Base-by-base conservation (phyloP, 2,329 filamentous ascomycete genomes). In the Zasmidium citrigriseum region DNA sequence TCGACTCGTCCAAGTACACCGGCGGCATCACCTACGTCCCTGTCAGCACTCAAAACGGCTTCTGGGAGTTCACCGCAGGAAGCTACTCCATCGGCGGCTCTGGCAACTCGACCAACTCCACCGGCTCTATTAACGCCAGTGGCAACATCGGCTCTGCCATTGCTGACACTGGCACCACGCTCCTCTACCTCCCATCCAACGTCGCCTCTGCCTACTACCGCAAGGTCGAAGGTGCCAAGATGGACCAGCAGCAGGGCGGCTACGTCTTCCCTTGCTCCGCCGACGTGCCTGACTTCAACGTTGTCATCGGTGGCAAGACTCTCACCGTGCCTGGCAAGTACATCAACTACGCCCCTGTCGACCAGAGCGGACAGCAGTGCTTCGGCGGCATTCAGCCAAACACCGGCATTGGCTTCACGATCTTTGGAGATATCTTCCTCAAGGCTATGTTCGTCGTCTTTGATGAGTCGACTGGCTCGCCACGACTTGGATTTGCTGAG, bases 361-460 rank as follows among this genome's bases (percentile, higher is more conserved):
- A 69, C 10, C 60, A 68, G 9, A 74, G 73, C n/a, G 70, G 70
- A 60, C 67, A 66, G 29, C 73, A 68, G 56, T 95, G 91, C 80
- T 93, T 85, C 72, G 90, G 90, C 55, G 91, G 90, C 50, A 83
- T 96, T 62, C 91, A 95, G 79, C 80, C 75, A 63, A 79, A 83
- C 66, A 68, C 73, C 1, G 83, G 80, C n/a, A 74, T 88, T 48
- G 80, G 80, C 4, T 80, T 87, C 62, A 85, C 82, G 56, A 91
- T 96, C 69, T 83, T 93, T 56, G 91, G 91, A 10, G 89, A 93
- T 60, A 66, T 74, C 57, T 74, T 92, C 77, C 81, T 95, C 65
- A 95, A 95, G 83, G 84, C 84, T 55, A 80, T 89, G 62, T 92
- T 89, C 70, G 86, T 88, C 25, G 85, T 91, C 49, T 91, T 91